These are phyloP conservation scores for Ciborinia camelliae DNA, from an alignment of 2,329 filamentous ascomycete genomes.

Conservation along the genomic window DNA sequence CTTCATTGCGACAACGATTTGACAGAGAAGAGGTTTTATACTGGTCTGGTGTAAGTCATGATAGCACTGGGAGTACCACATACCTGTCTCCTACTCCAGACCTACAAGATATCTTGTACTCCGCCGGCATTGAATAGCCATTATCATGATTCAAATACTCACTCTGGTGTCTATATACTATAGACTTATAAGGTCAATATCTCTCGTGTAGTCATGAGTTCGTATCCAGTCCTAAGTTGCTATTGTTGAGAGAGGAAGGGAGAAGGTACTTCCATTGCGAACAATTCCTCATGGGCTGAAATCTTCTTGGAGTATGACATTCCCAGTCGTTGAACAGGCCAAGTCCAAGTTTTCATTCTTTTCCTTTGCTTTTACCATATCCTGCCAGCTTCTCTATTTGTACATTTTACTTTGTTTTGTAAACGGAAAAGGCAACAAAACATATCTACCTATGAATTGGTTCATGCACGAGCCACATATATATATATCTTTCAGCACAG, in stretches of 20 bases:
- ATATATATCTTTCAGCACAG: neutral
- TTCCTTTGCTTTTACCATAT: neutral
- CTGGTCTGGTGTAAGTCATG: neutral
- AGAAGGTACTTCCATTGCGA: neutral
- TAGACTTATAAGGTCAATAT: too few relatives aligned
- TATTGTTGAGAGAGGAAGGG: neutral
- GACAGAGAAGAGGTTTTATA: neutral
- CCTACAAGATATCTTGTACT: neutral
- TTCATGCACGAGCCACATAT: neutral
- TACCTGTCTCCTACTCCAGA: neutral
- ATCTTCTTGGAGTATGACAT: neutral
- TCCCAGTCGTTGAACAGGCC: too few relatives aligned
- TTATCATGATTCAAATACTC: neutral
- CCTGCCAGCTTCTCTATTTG: neutral
- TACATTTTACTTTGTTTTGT: neutral
- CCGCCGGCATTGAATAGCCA: neutral
- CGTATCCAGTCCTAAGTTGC: neutral
- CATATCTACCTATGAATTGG: too few relatives aligned
- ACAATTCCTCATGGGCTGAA: neutral
- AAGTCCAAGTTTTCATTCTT: too few relatives aligned
- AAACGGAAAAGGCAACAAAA: too few relatives aligned
- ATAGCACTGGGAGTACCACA: too few relatives aligned
- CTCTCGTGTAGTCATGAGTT: slow-evolving; percentile 2
- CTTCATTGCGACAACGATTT: neutral
- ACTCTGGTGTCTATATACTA: neutral